Evolutionary conservation across 345 rosid species (phyloP), one percentile per base, ranked within the genome.

Genomic region (Boechera retrofracta): DNA sequence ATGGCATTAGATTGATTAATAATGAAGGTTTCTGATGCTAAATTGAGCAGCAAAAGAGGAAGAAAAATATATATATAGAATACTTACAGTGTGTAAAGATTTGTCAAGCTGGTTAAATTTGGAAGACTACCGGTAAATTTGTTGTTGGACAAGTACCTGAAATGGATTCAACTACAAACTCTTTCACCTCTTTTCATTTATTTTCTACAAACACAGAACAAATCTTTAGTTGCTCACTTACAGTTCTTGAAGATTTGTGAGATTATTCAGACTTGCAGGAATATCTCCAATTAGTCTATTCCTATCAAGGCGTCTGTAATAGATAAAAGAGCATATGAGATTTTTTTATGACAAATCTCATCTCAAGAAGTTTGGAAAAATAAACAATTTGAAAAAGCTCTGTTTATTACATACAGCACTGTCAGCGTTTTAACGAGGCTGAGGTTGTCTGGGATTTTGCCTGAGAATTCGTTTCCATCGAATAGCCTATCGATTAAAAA

Each of bases 61-160:
- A 10, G 9, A 47, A 2, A 21, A 1, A 21, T 21, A 21, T 21
- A 21, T 21, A 21, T 21, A 21, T 21, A 21, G 24, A 21, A 21
- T 21, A 82, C 97, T 86, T 85, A 93, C 99, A 96, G 44, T 55
- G 86, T 85, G 77, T 28, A 74, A 74, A 95, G 90, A 64, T 24
- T 18, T 56, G 16, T 57, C 91, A 91, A 73, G 67, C 77, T 84
- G 16, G 83, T 52, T 39, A 95, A 85, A 85, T 85, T 51, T 38
- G 96, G 98, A 54, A 95, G 38, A 57, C 76, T 78, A 56, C 97
- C 98, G 0, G 73, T 77, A n/a, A 93, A 65, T 32, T 0, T 9
- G 61, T 92, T 92, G 82, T 86, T 87, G 68, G 98, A 87, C 79
- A 95, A 78, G 65, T 12, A 79, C 82, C 99, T 95, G 80, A 53